Base-by-base conservation (phyloP, 1,139 yeast species). In the Protomyces pachydermus region DNA sequence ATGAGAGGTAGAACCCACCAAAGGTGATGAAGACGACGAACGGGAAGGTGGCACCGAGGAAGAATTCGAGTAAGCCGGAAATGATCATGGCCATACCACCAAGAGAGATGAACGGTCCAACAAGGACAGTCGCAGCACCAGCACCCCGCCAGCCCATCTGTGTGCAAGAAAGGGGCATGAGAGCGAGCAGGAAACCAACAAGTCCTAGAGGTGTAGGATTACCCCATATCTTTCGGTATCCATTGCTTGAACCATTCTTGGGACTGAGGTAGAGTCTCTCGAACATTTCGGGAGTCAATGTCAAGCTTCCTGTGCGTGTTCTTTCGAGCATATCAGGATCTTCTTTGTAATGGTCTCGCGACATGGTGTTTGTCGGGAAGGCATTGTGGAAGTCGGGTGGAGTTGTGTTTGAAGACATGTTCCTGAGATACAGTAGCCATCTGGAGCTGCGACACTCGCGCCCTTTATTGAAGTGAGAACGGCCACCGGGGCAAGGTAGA, bases 1-100 rank as follows among this genome's bases (percentile, higher is more conserved):
- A 86, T 25, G 86, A 77, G 65, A 86, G 76, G 89, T 91, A 87
- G 75, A 86, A 87, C 9, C 88, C 89, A 61, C 91, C 91, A 72
- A 85, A 87, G 65, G 87, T 82, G 60, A 84, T 77, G 72, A 87
- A 82, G 9, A 85, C 87, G 45, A 85, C 82, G 70, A 81, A 82
- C 55, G 86, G 86, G 74, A 83, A 85, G 9, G 87, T 82, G 74
- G 86, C 86, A 67, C 87, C 88, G 60, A 82, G 78, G 57, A 82
- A 79, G 68, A 85, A 77, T 70, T 87, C 87, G 83, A 87, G 81
- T 56, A 84, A 71, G 42, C 91, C 91, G 23, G 87, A 84, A 67
- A 84, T 78, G 61, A 86, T 75, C 72, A 85, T 87, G 64, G 83
- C 81, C 45, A 81, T 78, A 54, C 91, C 91, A 28, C 91, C 88